Base-by-base conservation (phyloP, 306 rosid genomes). In the Erythrophleum fordii region DNA sequence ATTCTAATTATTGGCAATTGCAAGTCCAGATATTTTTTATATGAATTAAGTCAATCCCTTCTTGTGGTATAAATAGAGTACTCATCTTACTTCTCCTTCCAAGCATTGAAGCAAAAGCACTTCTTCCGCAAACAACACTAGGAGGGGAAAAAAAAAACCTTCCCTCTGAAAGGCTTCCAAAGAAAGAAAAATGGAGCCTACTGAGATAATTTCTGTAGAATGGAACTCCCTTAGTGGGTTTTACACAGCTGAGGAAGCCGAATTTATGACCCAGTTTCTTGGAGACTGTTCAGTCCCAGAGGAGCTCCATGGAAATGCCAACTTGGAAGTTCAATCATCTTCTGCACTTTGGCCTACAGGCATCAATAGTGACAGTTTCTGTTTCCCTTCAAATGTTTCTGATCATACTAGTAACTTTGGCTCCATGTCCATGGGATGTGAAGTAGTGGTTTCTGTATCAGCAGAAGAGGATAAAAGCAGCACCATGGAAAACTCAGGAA, bases 201-300 rank as follows among this genome's bases (percentile, higher is more conserved):
- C 16, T 62, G 91, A 86, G 49, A 73, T 65, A 13, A 81, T 83
- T 78, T 87, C 89, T 81, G 87, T 81, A 78, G 89, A 90, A 79
- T 93, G 93, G 97, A 85, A 85, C 46, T 88, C 91, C 68, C 83
- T 85, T 8, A 75, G 86, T 77, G 92, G 84, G 78, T 72, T 90
- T 0, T 85, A 87, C 82, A 79, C 90, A 29, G 85, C 90, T 7
- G 88, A 88, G 60, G 97, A 92, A 62, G 86, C 87, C 73, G 86
- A 90, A 49, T 82, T 92, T 42, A 86, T 92, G 92, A 75, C 85
- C 46, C 89, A 86, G 73, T 74, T 91, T n/a, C 88, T 88, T 68
- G 73, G 55, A 48, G 77, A 77, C 72, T 81, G 56, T 31, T 66
- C 75, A 23, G 41, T 55, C 8, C 73, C 74, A 46, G 42, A 75